phyloP scores from a whole-genome alignment of 2,329 filamentous ascomycete species.

The Pseudocercospora fijiensis region DNA sequence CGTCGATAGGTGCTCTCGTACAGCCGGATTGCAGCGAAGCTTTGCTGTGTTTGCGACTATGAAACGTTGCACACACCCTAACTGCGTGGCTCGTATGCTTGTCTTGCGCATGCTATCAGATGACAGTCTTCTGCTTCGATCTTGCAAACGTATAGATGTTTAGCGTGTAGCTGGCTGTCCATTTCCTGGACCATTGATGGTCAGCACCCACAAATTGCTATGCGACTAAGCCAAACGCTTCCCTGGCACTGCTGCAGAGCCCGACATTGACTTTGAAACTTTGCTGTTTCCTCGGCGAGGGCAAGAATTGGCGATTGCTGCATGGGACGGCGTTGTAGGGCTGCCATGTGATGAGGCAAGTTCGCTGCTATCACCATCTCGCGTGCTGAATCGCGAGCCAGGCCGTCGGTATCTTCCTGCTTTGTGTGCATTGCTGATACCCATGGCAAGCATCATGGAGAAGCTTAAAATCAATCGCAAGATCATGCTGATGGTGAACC shows the following conservation, averaged over 20 bases:
- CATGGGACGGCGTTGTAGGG: neutral
- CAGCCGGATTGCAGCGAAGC: neutral
- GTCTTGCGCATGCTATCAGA: neutral
- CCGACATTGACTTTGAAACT: neutral
- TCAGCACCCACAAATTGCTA: neutral
- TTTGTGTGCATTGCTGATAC: neutral
- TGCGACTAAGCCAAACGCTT: neutral
- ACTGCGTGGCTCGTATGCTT: neutral
- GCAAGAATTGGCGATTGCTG: neutral
- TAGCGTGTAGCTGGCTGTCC: neutral
- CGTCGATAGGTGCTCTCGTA: slow-evolving; percentile 5
- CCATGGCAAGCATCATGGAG: neutral
- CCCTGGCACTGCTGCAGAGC: neutral
- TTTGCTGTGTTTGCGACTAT: neutral
- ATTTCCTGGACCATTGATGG: neutral
- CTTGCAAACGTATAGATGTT: neutral
- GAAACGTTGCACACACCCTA: neutral
- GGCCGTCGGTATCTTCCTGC: neutral
- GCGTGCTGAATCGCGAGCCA: neutral
- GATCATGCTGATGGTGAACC: neutral
- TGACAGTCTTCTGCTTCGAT: neutral
- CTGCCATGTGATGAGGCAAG: neutral
- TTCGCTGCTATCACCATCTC: neutral
- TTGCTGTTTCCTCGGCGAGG: neutral
- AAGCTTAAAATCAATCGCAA: slow-evolving; percentile 1